Evolutionary conservation across 495 filamentous ascomycete genomes (phyloP), one percentile per base, ranked within the genome.

Genomic region (Cercophora samala): DNA sequence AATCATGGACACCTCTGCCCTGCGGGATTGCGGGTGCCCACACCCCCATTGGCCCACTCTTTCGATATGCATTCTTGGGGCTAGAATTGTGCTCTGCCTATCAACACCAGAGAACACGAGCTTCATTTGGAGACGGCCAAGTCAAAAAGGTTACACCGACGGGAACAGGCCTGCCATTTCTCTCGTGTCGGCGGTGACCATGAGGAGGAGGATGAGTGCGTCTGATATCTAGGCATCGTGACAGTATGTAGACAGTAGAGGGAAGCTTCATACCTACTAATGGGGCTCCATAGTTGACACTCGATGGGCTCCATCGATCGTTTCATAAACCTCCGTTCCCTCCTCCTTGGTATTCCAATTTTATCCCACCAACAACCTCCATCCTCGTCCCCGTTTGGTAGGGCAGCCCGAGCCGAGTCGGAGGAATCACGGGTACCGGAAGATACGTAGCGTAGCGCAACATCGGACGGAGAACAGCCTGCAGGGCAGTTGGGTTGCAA

Each of bases 61-160:
- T 53, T 59, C 22, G 29, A 52, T 21, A 21, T 53, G 18, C n/a
- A 32, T 61, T 58, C 61, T 55, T 24, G 54, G 15, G 21, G 25
- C 53, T 52, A 60, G 62, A 51, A 22, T 25, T 55, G 60, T 26
- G 15, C 55, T 46, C 54, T 9, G 54, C 23, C 60, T 60, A 68
- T 65, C 64, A 29, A 5, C 52, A 26, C 54, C 58, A 19, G 21
- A 56, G 60, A 69, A 68, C 66, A 68, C 66, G 66, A 68, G 66
- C 54, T 59, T 58, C 60, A 37, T 62, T 29, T 62, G 29, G 17
- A 9, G 8, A 37, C n/a, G 19, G n/a, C 29, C 29, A 21, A 62
- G 60, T 19, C 18, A 46, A 29, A 46, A n/a, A 19, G 15, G 29
- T 21, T 19, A 46, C 60, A 62, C n/a, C 60, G 4, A 51, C 29